Conservation (phyloP, 2,329 filamentous ascomycete genomes). For the Podosphaera aphanis region DNA sequence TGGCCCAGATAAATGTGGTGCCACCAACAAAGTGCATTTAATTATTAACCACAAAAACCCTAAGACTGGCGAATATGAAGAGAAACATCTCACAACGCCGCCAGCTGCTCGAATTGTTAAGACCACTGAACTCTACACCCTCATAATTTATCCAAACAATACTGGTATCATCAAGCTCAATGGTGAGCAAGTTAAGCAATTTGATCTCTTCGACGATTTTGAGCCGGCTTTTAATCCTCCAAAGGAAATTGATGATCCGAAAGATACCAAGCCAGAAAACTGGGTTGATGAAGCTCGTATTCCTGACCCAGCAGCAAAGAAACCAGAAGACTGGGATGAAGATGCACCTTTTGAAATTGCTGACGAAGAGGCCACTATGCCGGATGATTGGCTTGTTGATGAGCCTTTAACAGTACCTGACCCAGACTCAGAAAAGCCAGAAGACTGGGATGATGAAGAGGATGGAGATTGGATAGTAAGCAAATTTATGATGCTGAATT, state of each 20-base stretch:
- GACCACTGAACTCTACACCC: conserved; percentile 82
- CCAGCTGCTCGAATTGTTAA: conserved; percentile 76
- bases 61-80: conserved; percentile 97
- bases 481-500: background rate
- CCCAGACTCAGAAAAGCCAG: conserved; percentile 88
- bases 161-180: conserved; percentile 83
- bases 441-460: conserved; percentile 99
- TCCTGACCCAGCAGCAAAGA: conserved; percentile 72
- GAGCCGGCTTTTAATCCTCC: conserved; percentile 75
- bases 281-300: conserved; percentile 94
- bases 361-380: conserved; percentile 74
- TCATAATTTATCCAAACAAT: conserved; percentile 92
- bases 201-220: conserved; percentile 86
- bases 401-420: conserved; percentile 68
- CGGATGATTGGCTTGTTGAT: conserved; percentile 86
- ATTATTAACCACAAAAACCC: conserved; percentile 99
- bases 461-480: conserved; percentile 74
- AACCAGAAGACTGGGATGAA: conserved; percentile 98
- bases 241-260: conserved; percentile 82
- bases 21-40: conserved; percentile 95
- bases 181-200: conserved; percentile 67
- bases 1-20: conserved; percentile 95
- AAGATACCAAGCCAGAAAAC: conserved; percentile 81
- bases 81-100: conserved; percentile 83
- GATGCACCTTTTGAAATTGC: conserved; percentile 91